phyloP scores from a whole-genome alignment of 2,329 filamentous ascomycete genomes.

The Colletotrichum orbiculare region DNA sequence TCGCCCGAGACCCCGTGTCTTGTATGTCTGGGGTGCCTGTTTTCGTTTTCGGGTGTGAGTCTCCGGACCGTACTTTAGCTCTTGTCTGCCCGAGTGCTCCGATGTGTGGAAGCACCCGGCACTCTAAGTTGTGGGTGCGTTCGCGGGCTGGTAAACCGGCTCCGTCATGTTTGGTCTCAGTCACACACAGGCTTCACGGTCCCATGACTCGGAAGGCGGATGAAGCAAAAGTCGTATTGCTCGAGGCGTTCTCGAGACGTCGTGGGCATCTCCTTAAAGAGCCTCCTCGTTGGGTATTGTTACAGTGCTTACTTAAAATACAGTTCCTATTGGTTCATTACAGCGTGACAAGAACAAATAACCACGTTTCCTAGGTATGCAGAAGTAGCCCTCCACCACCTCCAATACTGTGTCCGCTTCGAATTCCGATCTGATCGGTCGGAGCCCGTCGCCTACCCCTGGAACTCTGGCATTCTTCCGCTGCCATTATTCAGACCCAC shows the following conservation, averaged over 20 bases:
- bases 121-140: background rate
- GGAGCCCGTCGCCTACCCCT: constrained; percentile 17
- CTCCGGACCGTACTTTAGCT: background rate
- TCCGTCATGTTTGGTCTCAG: background rate
- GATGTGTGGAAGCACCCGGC: constrained; percentile 2
- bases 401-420: constrained; percentile 25
- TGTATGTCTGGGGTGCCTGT: background rate
- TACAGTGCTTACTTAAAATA: constrained; percentile 18
- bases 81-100: background rate
- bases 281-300: constrained; percentile 14
- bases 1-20: background rate
- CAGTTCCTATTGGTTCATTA: constrained; percentile 11
- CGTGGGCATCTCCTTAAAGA: background rate
- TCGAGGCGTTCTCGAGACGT: constrained; percentile 3
- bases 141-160: constrained; percentile 7
- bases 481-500: constrained; percentile 16
- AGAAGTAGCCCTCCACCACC: background rate
- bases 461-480: constrained; percentile 1
- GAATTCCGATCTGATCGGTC: constrained; percentile 26
- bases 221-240: constrained; percentile 3
- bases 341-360: constrained; percentile 5
- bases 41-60: background rate
- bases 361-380: constrained; percentile 3
- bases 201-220: background rate
- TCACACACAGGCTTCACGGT: background rate